Base-by-base conservation (phyloP, 306 rosid genomes). In the Vicia villosa region DNA sequence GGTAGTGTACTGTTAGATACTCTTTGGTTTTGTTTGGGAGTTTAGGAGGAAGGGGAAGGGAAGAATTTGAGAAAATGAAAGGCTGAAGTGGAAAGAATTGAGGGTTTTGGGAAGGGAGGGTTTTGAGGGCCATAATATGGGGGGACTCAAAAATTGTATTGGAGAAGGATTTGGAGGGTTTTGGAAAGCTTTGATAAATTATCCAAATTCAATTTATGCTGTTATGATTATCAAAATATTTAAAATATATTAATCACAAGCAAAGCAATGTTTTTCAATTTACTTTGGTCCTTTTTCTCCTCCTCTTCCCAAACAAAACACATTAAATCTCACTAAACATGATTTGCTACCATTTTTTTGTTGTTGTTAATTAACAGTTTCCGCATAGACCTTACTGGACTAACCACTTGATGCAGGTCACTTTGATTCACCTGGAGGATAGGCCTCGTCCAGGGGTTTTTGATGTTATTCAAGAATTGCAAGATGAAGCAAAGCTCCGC, bases 361-460 rank as follows among this genome's bases (percentile, higher is more conserved):
- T 17, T 50, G n/a, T n/a, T n/a, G n/a, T n/a, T n/a, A n/a, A 40
- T 78, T 65, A 59, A 65, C 47, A 37, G 12, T 52, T 46, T 69
- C 57, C 75, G 42, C 24, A 3, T 42, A 63, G 75, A 60, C 73
- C 76, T 65, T 51, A 66, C 60, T 55, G 30, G 30, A 20, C 43
- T 21, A 51, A 17, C 36, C 62, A 50, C 82, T 72, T 67, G 76
- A 54, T 79, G 80, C 88, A 89, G 99, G 89, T 94, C 59, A 84
- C 99, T 10, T 78, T 94, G 83, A 94, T 94, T 86, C 97, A 91
- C 86, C 85, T 91, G 24, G 99, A 94, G 85, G 99, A 94, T 81
- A 88, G 81, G 43, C 99, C 99, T 49, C 95, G 96, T 21, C 84
- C 95, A 32, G 99, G 96, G 58, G 91, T 91, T 59, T 68, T 40